Evolutionary conservation across 768 basidiomycete species (phyloP), one percentile per base, ranked within the genome.

Genomic region (Cystobasidium tubakii): DNA sequence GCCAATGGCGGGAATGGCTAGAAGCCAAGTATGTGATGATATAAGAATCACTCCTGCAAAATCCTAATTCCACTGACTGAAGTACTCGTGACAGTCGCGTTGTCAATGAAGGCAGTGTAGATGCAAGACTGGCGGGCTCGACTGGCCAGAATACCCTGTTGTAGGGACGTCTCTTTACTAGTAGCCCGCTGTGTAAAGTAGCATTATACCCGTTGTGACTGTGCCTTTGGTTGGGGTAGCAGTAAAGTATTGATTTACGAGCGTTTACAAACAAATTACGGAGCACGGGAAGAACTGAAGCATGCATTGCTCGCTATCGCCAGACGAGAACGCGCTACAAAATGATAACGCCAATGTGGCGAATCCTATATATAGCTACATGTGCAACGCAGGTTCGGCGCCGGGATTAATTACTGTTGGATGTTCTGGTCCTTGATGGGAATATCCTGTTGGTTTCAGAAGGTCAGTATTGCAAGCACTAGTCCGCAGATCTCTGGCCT

Each of bases 381-480:
- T 60, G 25, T 60, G 23, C 4, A 17, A 34, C 17, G 27, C 7
- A 29, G 23, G 25, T 31, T 34, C 17, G 6, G 33, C 27, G 27
- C 53, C 21, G 4, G 4, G 7, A 54, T n/a, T 9, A 42, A 6
- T 23, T 27, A 65, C 43, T 65, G 33, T 27, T 33, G 43, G 36
- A 36, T 27, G 25, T 65, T 65, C 39, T 65, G 34, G 39, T 65
- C 63, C 34, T 46, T 46, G 43, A 65, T 65, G 19, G 63, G 63
- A 27, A 65, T 65, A 3, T 65, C 63, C 63, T 65, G 63, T 2
- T 60, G 6, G 13, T 60, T 6, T 12, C 27, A 7, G 33, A 13
- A 15, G 2, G 57, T 27, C 57, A 27, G 13, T 60, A 31, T 60
- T n/a, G n/a, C n/a, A n/a, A n/a, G n/a, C n/a, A n/a, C n/a, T n/a